Base-by-base conservation (phyloP, 2,329 filamentous ascomycete species). In the Emergomyces africanus region DNA sequence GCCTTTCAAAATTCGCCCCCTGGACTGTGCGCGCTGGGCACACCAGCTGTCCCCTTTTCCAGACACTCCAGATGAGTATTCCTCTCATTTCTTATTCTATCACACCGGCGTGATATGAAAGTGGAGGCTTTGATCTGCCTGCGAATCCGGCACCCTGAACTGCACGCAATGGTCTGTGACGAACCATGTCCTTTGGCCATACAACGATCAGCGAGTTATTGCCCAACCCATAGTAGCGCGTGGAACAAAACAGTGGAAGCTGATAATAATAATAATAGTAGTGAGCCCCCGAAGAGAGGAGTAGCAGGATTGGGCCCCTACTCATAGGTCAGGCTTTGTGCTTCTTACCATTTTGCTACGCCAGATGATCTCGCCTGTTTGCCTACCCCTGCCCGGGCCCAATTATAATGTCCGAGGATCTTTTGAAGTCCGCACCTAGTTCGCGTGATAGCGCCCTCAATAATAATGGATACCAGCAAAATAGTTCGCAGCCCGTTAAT, bases 341-440 rank as follows among this genome's bases (percentile, higher is more conserved):
- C 10, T 5, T 12, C 35, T n/a, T 37, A 30, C 20, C 37, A 12
- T 15, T 25, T 30, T 30, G 39, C 25, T 14, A 28, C 30, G 25
- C 54, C 37, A 44, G 54, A 30, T 55, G 54, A 55, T 55, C 25
- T 55, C 18, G 54, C 54, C 37, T 55, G 54, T 33, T 55, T 30
- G 54, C 54, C 54, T 33, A 44, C 39, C 39, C 39, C 54, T 44
- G 39, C 9, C 6, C 39, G 0, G 28, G 15, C 15, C 54, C 23
- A 54, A 54, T 54, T 5, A 15, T 15, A 44, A n/a, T 12, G 8
- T n/a, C 53, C 18, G 18, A 42, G 53, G 53, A 20, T 44, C 39
- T 23, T 25, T 25, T 39, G 41, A 15, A 39, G 18, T n/a, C 25
- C n/a, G 25, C 25, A 44, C 18, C 18, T 20, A 18, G 41, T 44